A percentile compares a stretch with the other conserved stretches of the same genome.
Conservation (phyloP, 768 basidiomycete genomes). For the Mycena galericulata region DNA sequence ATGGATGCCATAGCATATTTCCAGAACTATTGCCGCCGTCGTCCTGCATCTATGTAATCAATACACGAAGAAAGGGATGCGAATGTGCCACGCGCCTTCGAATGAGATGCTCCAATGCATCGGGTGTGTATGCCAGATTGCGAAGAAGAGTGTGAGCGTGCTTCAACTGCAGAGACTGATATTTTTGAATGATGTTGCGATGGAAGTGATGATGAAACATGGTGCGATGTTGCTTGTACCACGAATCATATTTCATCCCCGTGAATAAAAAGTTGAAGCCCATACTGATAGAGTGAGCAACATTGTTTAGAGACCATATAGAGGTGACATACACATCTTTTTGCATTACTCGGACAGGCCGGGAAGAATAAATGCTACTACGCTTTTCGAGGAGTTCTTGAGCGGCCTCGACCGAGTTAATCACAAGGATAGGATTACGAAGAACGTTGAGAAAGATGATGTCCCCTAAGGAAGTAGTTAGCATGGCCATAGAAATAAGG, state of each 20-base stretch:
- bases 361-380: slow-evolving; percentile 67
- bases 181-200: slow-evolving; percentile 32
- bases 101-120: slow-evolving; percentile 17
- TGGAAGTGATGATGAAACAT: slow-evolving; percentile 47
- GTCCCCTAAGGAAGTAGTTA: slow-evolving; percentile 53
- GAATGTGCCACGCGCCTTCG: slow-evolving; percentile 4
- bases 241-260: slow-evolving; percentile 34
- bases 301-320: background rate
- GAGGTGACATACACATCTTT: slow-evolving; percentile 29
- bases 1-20: slow-evolving; percentile 37
- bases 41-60: background rate
- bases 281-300: slow-evolving; percentile 19
- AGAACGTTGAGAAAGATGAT: slow-evolving; percentile 65
- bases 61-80: background rate
- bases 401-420: slow-evolving; percentile 60
- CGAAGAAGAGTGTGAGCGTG: slow-evolving; percentile 47
- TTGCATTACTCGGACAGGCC: slow-evolving; percentile 45
- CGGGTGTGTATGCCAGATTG: slow-evolving; percentile 37
- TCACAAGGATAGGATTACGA: slow-evolving; percentile 60
- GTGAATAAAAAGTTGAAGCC: slow-evolving; percentile 36
- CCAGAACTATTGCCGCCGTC: slow-evolving; percentile 34
- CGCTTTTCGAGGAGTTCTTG: slow-evolving; percentile 69
- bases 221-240: slow-evolving; percentile 46
- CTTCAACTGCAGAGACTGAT: slow-evolving; percentile 45
- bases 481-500: background rate